Evolutionary conservation across 1,284 basidiomycete species (phyloP), one percentile per base, ranked within the genome.

Genomic region (Microbotryum saponariae): DNA sequence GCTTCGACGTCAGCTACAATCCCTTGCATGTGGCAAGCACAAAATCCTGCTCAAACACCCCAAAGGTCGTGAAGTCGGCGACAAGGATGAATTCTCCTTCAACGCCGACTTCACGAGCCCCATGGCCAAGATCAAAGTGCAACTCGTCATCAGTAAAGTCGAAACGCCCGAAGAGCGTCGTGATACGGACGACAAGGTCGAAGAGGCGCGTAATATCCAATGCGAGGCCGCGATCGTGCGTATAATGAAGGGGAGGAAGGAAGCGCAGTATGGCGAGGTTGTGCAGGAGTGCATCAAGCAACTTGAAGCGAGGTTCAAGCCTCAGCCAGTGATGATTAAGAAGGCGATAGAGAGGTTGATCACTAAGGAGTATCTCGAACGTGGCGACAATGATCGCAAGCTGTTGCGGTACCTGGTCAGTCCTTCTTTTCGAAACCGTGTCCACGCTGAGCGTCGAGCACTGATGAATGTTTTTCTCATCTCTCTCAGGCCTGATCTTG

Each of bases 221-320:
- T 89, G 86, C 50, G 94, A 98, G 91, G 93, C 93, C 2, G 97
- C 91, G 73, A 89, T 98, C 64, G 96, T 98, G 27, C 85, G 96
- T 47, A 86, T 97, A 46, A 98, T 99, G 96, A 98, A 99, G 78
- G 87, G 91, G 73, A 80, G 93, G 64, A 97, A 97, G 75, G 82
- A 83, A 60, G 85, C 97, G 83, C 77, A 80, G 7, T 92, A 97
- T 74, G 90, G 86, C 65, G 91, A 94, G 63, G 81, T 99, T 20
- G 82, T 97, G 60, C 87, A 87, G 69, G 93, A 98, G 76, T 91
- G 92, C 29, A 89, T 90, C 46, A 82, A 84, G 20, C 94, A 97
- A 73, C 78, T 99, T 2, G 79, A 86, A 16, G 79, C 78, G 62
- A 83, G 96, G 4, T 99, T 98, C 80, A 83, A 83, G 58, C 94